These are phyloP conservation scores for Reutealis trisperma DNA, from an alignment of 345 rosid species.

Conservation along the genomic window DNA sequence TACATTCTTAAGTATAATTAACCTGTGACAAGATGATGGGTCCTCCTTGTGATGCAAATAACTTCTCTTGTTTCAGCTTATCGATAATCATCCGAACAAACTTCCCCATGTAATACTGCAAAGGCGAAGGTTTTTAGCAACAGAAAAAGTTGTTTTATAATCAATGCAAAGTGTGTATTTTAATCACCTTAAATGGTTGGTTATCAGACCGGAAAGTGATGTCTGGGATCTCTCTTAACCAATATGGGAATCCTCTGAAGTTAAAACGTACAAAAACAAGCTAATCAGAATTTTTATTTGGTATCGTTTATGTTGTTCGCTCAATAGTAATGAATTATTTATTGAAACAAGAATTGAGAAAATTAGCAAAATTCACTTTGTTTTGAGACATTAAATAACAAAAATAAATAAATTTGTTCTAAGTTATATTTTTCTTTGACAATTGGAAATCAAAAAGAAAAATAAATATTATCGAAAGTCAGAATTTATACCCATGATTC, in stretches of 20 bases:
- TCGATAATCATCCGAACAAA: slow-evolving; percentile 47
- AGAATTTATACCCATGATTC: slow-evolving; percentile 75
- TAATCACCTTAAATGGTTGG: slow-evolving; percentile 69
- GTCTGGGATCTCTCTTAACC: slow-evolving; percentile 70
- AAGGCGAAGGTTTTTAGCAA: neutral
- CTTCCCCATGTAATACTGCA: slow-evolving; percentile 58
- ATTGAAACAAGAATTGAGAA: too few species aligned
- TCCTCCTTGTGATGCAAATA: slow-evolving; percentile 78
- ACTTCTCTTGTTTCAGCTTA: slow-evolving; percentile 46
- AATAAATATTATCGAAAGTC: neutral
- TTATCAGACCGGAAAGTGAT: slow-evolving; percentile 75
- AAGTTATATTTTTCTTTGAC: too few species aligned
- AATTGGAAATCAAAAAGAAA: too few species aligned
- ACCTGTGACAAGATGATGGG: slow-evolving; percentile 76
- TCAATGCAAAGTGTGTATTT: too few species aligned
- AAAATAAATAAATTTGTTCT: too few species aligned
- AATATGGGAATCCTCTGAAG: slow-evolving; percentile 79
- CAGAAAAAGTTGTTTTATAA: neutral
- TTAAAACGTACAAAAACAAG: too few species aligned
- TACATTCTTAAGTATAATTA: neutral
- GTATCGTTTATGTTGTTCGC: too few species aligned
- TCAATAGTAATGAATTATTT: too few species aligned
- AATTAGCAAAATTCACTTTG: too few species aligned
- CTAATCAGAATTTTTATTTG: too few species aligned
- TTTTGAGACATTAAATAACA: too few species aligned